Conservation (phyloP, 257 asterid genomes). For the Rauvolfia tetraphylla region DNA sequence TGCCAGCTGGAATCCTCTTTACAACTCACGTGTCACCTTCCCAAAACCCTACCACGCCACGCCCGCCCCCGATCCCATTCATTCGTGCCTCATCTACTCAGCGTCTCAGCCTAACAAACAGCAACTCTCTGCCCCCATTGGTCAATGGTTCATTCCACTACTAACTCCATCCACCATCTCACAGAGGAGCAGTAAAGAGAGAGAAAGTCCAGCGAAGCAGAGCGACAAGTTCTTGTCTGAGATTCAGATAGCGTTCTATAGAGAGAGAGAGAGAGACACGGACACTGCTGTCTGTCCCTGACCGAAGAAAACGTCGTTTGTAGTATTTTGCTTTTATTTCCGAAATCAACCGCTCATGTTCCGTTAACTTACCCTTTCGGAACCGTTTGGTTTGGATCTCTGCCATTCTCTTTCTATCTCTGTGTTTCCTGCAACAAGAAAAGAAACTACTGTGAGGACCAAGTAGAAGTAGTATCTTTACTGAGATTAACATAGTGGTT, state of each 20-base stretch:
- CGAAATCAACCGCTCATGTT: background rate
- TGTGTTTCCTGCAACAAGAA: background rate
- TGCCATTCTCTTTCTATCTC: background rate
- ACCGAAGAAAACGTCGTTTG: background rate
- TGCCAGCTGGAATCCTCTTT: slow-evolving; percentile 42
- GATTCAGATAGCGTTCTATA: background rate
- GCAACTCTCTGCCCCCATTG: slow-evolving; percentile 4
- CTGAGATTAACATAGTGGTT: background rate
- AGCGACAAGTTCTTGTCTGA: background rate
- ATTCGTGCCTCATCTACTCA: background rate
- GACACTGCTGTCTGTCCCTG: background rate
- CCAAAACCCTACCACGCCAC: slow-evolving; percentile 20
- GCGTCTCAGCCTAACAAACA: slow-evolving; percentile 1
- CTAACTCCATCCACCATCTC: too few species aligned
- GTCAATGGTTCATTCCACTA: background rate
- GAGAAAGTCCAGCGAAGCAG: slow-evolving; percentile 1
- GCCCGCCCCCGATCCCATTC: background rate
- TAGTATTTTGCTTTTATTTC: background rate
- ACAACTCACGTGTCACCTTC: slow-evolving; percentile 52
- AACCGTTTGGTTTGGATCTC: slow-evolving; percentile 7
- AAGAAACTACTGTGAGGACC: background rate
- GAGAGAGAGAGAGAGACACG: background rate
- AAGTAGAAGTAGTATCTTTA: background rate
- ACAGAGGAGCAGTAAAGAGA: background rate
- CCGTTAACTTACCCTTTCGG: background rate